Evolutionary conservation across 805 yeast genomes (phyloP).

Genomic region (Starmerella floris): DNA sequence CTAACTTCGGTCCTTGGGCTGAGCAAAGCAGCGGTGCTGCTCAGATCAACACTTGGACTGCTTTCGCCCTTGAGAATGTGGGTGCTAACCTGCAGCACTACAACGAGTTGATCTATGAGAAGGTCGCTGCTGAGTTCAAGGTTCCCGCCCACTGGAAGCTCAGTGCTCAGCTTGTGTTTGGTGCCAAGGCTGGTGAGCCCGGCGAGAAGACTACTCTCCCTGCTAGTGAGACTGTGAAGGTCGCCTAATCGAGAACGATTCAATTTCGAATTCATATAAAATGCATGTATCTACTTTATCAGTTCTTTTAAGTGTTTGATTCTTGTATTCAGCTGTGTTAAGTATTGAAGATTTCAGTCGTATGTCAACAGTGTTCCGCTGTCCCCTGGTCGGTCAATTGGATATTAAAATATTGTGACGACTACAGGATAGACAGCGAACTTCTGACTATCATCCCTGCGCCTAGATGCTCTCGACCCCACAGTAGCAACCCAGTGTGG

Average conservation of each 20-base stretch:
- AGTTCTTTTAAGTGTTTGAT: neutral
- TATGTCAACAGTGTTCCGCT: no score
- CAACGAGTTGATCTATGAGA: constrained; percentile 33
- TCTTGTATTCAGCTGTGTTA: neutral
- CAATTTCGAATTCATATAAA: neutral
- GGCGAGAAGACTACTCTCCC: constrained; percentile 34
- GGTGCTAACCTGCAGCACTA: constrained; percentile 45
- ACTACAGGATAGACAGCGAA: no score
- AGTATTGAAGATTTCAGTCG: no score
- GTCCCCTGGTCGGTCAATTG: no score
- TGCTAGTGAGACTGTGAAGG: constrained; percentile 31
- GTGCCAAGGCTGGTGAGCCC: constrained; percentile 31
- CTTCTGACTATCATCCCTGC: no score
- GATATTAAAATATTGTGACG: no score
- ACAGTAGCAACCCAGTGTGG: no score
- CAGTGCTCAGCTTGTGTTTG: constrained; percentile 40
- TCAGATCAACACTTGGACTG: constrained; percentile 40
- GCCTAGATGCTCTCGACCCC: no score
- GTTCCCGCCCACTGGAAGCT: constrained; percentile 36
- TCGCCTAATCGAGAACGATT: constrained; percentile 1
- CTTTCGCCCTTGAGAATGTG: constrained; percentile 33
- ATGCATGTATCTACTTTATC: neutral
- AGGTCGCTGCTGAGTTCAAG: constrained; percentile 29
- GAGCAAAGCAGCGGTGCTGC: constrained; percentile 35
- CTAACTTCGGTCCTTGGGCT: constrained; percentile 38